Conservation (phyloP, 805 yeast genomes). For the Alloascoidea hylecoeti region DNA sequence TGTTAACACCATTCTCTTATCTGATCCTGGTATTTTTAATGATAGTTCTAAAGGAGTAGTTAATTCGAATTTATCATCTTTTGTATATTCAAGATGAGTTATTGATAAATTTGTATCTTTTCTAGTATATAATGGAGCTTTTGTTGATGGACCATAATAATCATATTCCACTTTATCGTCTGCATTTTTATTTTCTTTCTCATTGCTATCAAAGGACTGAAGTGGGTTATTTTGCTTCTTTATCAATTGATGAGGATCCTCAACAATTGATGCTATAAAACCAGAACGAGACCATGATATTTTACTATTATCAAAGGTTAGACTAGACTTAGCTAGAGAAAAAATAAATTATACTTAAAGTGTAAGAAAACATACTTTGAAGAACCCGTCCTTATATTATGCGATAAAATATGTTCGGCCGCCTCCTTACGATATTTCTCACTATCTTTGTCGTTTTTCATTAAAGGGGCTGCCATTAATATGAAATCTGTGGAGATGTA, state of each 20-base stretch:
- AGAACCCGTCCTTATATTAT: too few relatives aligned
- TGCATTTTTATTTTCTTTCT: neutral
- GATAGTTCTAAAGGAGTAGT: slow-evolving; percentile 35
- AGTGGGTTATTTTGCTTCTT: too few relatives aligned
- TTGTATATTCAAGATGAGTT: slow-evolving; percentile 57
- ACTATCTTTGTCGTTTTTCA: too few relatives aligned
- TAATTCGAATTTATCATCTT: slow-evolving; percentile 71
- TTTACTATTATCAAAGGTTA: neutral
- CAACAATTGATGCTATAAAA: neutral
- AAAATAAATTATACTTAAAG: too few relatives aligned
- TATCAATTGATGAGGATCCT: neutral
- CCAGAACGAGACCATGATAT: neutral
- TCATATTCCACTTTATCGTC: neutral
- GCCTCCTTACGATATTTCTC: too few relatives aligned
- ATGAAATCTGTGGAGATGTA: too few relatives aligned
- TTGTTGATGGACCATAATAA: neutral
- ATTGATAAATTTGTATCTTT: slow-evolving; percentile 24
- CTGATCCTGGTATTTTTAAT: slow-evolving; percentile 10
- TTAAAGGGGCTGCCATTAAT: too few relatives aligned
- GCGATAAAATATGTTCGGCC: too few relatives aligned
- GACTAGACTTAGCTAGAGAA: neutral
- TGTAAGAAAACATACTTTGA: too few relatives aligned
- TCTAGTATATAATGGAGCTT: neutral
- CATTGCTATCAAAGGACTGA: too few relatives aligned
- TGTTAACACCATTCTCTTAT: slow-evolving; percentile 7